phyloP scores from a whole-genome alignment of 2,329 filamentous ascomycete species.

The Paraconiothyrium brasiliense region DNA sequence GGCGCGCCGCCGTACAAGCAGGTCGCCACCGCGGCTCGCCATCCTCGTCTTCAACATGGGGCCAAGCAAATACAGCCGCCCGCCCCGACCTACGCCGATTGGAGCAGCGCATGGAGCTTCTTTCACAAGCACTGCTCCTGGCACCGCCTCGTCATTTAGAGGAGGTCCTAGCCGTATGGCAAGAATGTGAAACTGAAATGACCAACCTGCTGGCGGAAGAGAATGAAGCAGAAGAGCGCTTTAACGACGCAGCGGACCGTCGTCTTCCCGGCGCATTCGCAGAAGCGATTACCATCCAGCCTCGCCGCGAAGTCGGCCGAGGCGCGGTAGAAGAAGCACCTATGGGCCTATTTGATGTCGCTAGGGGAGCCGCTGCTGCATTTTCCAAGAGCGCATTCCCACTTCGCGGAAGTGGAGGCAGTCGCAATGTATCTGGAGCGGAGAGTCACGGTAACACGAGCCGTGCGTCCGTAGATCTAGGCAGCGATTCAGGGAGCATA shows the following conservation, averaged over 20 bases:
- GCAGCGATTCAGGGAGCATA: constrained; percentile 51
- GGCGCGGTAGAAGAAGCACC: constrained; percentile 59
- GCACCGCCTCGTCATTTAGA: constrained; percentile 75
- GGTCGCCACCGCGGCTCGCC: constrained; percentile 70
- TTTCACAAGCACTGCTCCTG: constrained; percentile 77
- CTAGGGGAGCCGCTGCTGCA: constrained; percentile 59
- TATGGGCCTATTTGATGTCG: constrained; percentile 64
- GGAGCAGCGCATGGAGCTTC: constrained; percentile 82
- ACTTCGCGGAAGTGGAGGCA: constrained; percentile 36
- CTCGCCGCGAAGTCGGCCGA: constrained; percentile 53
- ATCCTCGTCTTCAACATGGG: constrained; percentile 49
- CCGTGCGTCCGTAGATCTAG: constrained; percentile 37
- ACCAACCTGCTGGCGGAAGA: constrained; percentile 73
- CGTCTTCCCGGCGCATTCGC: constrained; percentile 60
- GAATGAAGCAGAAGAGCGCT: constrained; percentile 72
- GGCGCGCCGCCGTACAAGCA: constrained; percentile 81
- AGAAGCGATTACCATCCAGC: constrained; percentile 46
- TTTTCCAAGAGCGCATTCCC: constrained; percentile 60
- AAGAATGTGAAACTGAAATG: constrained; percentile 80
- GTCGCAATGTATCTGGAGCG: constrained; percentile 22
- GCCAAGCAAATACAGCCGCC: constrained; percentile 57
- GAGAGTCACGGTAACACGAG: constrained; percentile 21
- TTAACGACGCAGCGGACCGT: constrained; percentile 72
- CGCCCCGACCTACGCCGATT: constrained; percentile 70
- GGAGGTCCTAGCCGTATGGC: constrained; percentile 78